Evolutionary conservation across 805 yeast species (phyloP).

Genomic region (Priceomyces melissophilus): DNA sequence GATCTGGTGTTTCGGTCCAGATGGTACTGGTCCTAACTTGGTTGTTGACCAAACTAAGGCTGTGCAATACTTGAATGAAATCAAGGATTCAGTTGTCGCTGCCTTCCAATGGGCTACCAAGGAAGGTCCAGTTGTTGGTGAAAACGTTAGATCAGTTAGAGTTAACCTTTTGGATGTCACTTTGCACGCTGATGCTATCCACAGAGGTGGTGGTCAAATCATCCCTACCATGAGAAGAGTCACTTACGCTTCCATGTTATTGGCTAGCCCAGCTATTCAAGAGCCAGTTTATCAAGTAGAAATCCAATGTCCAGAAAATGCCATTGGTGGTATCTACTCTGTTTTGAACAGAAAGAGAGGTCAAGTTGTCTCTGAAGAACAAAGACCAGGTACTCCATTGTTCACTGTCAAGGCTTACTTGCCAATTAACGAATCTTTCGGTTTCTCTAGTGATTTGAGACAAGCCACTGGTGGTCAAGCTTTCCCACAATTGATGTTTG

Average conservation of each 20-base stretch:
- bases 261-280: conserved; percentile 98
- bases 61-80: conserved; percentile 97
- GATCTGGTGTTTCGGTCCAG: conserved; percentile 99
- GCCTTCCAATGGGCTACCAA: conserved; percentile 99
- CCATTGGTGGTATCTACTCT: conserved; percentile 99
- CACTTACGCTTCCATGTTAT: conserved; percentile 95
- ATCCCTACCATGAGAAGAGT: conserved; percentile 99
- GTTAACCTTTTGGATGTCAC: conserved; percentile 98
- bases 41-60: conserved; percentile 99
- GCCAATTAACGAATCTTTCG: conserved; percentile 99
- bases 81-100: conserved; percentile 99
- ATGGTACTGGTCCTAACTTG: conserved; percentile 97
- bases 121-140: conserved; percentile 99
- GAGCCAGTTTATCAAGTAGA: conserved; percentile 99
- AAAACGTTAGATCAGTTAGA: conserved; percentile 93
- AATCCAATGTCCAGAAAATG: conserved; percentile 98
- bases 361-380: conserved; percentile 98
- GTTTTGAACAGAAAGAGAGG: conserved; percentile 99
- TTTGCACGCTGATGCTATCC: conserved; percentile 99
- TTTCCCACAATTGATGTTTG: conserved; percentile 99
- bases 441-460: conserved; percentile 99
- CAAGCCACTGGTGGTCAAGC: conserved; percentile 99
- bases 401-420: conserved; percentile 99
- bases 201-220: conserved; percentile 99
- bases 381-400: conserved; percentile 99